A percentile compares a stretch with the other conserved stretches of the same genome.
Evolutionary conservation across 345 rosid species (phyloP).

Genomic region (Excoecaria cochinchinensis): DNA sequence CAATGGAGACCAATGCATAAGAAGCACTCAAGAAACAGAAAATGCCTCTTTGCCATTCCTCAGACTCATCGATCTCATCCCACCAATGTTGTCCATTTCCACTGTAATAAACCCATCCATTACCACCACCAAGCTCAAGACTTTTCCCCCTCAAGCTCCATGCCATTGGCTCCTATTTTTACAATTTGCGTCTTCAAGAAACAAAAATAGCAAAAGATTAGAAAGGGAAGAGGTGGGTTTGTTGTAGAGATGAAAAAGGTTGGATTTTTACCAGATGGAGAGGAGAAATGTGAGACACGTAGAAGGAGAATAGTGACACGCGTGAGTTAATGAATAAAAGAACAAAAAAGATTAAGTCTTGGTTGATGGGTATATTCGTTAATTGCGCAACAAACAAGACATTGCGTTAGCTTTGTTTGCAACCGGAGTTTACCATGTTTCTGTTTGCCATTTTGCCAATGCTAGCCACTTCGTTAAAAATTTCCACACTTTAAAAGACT

Average conservation of each 20-base stretch:
- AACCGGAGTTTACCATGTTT: constrained; percentile 11
- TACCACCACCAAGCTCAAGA: constrained; percentile 11
- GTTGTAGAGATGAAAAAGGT: neutral
- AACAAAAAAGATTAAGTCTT: neutral
- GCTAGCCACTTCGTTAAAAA: neutral
- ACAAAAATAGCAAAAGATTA: neutral
- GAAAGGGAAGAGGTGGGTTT: neutral
- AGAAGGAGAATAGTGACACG: neutral
- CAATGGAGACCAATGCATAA: constrained; percentile 53
- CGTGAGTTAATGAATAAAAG: constrained; percentile 12
- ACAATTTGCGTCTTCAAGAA: neutral
- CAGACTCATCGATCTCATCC: constrained; percentile 51
- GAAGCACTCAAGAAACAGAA: constrained; percentile 44
- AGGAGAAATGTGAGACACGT: neutral
- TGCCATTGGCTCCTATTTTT: neutral
- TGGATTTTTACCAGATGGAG: constrained; percentile 17
- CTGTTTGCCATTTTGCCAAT: neutral
- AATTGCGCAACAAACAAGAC: constrained; percentile 23
- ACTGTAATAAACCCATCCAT: constrained; percentile 3
- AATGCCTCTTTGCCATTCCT: constrained; percentile 54
- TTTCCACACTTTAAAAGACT: neutral
- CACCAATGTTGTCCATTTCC: constrained; percentile 40
- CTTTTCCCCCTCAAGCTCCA: constrained; percentile 21
- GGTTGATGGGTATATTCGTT: constrained; percentile 30
- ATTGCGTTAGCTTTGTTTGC: neutral